Base-by-base conservation (phyloP, 768 basidiomycete genomes). In the Leccinum imitatum region DNA sequence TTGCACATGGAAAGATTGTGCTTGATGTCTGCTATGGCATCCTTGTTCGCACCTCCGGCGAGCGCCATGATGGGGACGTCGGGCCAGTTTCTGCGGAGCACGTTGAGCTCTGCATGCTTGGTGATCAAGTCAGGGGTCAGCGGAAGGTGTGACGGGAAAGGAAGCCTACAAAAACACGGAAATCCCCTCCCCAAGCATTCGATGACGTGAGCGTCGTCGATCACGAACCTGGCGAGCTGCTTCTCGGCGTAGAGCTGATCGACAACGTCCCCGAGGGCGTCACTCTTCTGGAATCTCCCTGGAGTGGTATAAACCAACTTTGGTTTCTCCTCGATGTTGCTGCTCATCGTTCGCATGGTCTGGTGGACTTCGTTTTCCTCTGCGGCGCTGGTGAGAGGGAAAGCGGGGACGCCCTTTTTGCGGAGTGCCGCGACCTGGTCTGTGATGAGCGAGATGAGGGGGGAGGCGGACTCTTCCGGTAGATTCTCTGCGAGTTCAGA, bases 131-230 rank as follows among this genome's bases (percentile, higher is more conserved):
- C 55, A 70, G 60, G 31, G 35, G 58, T 58, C 53, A n/a, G 47
- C 50, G 47, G 46, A 48, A 50, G 11, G 37, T n/a, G n/a, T 9
- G n/a, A 35, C 56, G 39, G 44, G 37, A 44, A 41, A 33, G 59
- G 51, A 39, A 50, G 72, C 87, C 65, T 74, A 91, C 90, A 25
- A 89, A 84, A 17, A 84, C 84, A 53, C 96, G 85, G 68, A 97
- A 95, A 70, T 95, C 89, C 68, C 31, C 95, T 87, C 7, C 96
- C 96, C 97, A 96, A 98, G 21, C 87, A 86, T 14, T 87, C 88
- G 47, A 98, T 91, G 71, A 93, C 93, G 72, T 99, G 97, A 2
- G 95, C 96, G 71, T 99, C 97, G 70, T 99, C 97, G 54, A 98
- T 83, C 1, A 97, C 94, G 70, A 99, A 96, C 33, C 96, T 79